Conservation (phyloP, 352 stramenopile species). For the Phytopythium litorale region DNA sequence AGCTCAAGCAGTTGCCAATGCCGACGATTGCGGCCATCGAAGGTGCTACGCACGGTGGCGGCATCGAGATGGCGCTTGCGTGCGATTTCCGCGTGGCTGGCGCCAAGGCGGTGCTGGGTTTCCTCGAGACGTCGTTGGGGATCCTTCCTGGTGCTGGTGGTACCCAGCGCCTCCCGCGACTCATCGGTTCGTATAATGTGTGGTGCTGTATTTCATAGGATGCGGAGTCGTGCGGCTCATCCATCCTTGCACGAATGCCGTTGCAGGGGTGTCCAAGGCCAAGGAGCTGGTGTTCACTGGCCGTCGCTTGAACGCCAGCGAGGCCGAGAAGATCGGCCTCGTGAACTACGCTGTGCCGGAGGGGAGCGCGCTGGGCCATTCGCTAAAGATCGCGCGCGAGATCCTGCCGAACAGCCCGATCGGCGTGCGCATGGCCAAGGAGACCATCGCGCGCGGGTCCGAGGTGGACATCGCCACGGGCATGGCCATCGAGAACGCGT, state of each 20-base stretch:
- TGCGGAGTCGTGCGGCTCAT: too few relatives aligned
- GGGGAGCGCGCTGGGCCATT: constrained; percentile 61
- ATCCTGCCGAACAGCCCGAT: constrained; percentile 91
- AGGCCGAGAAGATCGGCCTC: constrained; percentile 82
- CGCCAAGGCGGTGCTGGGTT: constrained; percentile 80
- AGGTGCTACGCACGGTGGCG: constrained; percentile 87
- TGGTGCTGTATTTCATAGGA: too few relatives aligned
- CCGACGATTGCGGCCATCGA: constrained; percentile 92
- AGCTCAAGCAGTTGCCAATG: constrained; percentile 88
- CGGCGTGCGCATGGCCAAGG: constrained; percentile 90
- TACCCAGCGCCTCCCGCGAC: constrained; percentile 89
- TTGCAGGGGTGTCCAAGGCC: constrained; percentile 73
- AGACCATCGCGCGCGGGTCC: constrained; percentile 83
- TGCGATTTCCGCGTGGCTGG: constrained; percentile 92
- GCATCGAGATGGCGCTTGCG: constrained; percentile 89
- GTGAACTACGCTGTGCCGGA: constrained; percentile 86
- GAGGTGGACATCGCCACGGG: constrained; percentile 79
- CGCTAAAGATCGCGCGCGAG: constrained; percentile 81
- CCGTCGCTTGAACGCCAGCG: constrained; percentile 66
- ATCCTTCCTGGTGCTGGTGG: constrained; percentile 93
- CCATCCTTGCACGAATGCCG: neutral
- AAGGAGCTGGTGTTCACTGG: constrained; percentile 95
- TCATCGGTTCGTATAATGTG: constrained; percentile 59
- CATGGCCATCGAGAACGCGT: constrained; percentile 90
- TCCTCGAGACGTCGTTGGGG: constrained; percentile 90